Percentiles rank a stretch among this genome's conserved stretches.
phyloP scores from a whole-genome alignment of 2,329 filamentous ascomycete species.

The Scedosporium apiospermum region DNA sequence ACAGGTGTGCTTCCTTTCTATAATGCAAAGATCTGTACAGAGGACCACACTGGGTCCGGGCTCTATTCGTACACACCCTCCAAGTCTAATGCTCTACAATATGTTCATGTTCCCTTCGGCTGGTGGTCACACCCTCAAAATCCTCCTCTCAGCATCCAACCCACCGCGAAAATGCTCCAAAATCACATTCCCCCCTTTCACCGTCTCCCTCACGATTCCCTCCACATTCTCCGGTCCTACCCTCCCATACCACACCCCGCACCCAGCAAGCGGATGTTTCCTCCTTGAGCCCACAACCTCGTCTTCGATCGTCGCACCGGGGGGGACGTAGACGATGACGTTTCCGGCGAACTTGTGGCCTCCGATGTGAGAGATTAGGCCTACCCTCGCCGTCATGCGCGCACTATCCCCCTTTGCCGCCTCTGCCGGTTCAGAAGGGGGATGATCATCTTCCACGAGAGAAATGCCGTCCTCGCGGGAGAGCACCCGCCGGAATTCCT shows the following conservation, averaged over 20 bases:
- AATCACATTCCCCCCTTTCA: slow-evolving; percentile 58
- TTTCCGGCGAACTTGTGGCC: slow-evolving; percentile 84
- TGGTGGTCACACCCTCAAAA: slow-evolving; percentile 16
- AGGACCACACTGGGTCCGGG: background rate
- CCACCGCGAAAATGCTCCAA: slow-evolving; percentile 64
- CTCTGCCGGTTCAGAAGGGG: background rate
- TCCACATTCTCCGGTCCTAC: slow-evolving; percentile 69
- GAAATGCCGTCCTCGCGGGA: slow-evolving; percentile 22
- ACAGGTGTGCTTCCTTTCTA: background rate
- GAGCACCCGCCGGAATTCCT: slow-evolving; percentile 55
- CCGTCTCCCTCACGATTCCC: slow-evolving; percentile 63
- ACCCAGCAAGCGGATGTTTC: slow-evolving; percentile 53
- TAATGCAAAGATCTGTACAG: background rate
- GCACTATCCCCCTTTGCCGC: slow-evolving; percentile 3
- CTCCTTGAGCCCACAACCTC: slow-evolving; percentile 21
- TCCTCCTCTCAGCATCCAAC: slow-evolving; percentile 44
- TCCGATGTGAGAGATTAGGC: slow-evolving; percentile 68
- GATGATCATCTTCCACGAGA: slow-evolving; percentile 14
- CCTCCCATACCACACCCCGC: slow-evolving; percentile 74
- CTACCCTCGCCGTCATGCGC: slow-evolving; percentile 46
- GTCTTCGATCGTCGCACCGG: slow-evolving; percentile 19
- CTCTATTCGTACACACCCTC: background rate
- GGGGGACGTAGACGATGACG: slow-evolving; percentile 71
- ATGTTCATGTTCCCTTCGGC: background rate
- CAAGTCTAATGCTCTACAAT: background rate